Base-by-base conservation (phyloP, 192 early-diverging fungal genomes). In the Gaertneriomyces sp. region DNA sequence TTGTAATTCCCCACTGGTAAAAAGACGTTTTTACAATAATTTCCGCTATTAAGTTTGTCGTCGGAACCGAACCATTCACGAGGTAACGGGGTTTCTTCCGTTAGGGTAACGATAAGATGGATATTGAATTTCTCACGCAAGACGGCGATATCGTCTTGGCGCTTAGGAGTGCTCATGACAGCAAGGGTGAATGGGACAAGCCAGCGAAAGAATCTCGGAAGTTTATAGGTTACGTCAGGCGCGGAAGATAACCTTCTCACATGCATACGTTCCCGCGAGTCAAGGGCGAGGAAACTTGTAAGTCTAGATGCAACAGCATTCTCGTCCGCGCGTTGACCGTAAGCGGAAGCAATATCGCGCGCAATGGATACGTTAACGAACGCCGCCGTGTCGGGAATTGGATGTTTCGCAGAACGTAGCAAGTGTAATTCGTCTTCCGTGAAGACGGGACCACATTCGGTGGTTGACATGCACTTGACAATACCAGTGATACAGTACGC, bases 191-290 rank as follows among this genome's bases (percentile, higher is more conserved):
- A 60, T 0, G 79, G 79, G n/a, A 78, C 55, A 7, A 80, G 52
- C 76, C 73, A 80, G 5, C 69, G 62, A 59, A 80, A 80, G 39
- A 64, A 63, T 4, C 79, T 41, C 41, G 79, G 79, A 17, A 80
- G 61, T 20, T 52, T 64, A 50, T 77, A 72, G 10, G 42, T 14
- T 42, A 55, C 44, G 43, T 45, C 17, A 7, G 17, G 33, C 16
- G 20, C 61, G 42, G 47, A 49, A n/a, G 47, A 17, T 49, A 17
- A 49, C 17, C 47, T 49, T 45, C 51, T 44, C 52, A 70, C 8
- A 12, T 16, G 38, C 12, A 8, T 38, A 3, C 10, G 20, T 55
- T 51, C 14, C 4, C 67, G 6, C 42, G 9, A 42, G 38, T 12
- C 19, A 33, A 33, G 25, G 25, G 25, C 25, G 25, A 33, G 25